Conservation (phyloP, 1,284 basidiomycete species). For the Malassezia furfur region DNA sequence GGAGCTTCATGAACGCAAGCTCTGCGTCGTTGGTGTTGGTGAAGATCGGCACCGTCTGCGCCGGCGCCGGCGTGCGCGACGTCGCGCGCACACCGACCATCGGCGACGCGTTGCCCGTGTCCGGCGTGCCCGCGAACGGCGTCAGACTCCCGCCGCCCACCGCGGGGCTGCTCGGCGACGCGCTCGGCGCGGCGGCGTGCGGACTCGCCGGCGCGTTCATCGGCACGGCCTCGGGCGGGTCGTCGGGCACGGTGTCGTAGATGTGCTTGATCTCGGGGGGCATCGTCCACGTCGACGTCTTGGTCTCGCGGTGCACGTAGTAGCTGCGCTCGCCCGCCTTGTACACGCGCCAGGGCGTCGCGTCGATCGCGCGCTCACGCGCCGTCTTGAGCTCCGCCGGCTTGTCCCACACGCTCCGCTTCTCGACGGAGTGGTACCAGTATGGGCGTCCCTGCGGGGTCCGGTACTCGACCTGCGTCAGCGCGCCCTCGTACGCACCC, state of each 20-base stretch:
- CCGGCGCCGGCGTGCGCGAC: background rate
- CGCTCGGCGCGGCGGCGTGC: background rate
- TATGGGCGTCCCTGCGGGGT: conserved; percentile 38
- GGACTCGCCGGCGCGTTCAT: conserved; percentile 2
- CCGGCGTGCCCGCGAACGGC: background rate
- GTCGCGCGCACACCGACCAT: conserved; percentile 1
- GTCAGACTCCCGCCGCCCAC: background rate
- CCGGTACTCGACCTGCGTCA: conserved; percentile 30
- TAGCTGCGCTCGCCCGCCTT: conserved; percentile 41
- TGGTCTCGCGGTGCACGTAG: conserved; percentile 45
- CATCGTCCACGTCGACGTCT: conserved; percentile 41
- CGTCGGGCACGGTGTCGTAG: conserved; percentile 28
- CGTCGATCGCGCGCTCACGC: conserved; percentile 38
- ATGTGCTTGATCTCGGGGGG: conserved; percentile 37
- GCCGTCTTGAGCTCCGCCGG: conserved; percentile 42
- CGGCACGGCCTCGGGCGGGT: background rate
- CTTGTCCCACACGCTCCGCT: conserved; percentile 45
- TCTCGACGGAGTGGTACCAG: conserved; percentile 42
- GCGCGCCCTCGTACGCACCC: conserved; percentile 3
- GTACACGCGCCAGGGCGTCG: conserved; percentile 46
- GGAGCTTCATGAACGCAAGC: conserved; percentile 78
- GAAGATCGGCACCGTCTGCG: background rate
- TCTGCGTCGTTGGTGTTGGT: conserved; percentile 64
- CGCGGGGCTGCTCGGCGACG: background rate
- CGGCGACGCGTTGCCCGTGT: background rate